These are phyloP conservation scores for Tricholoma terreum DNA, from an alignment of 768 basidiomycete genomes.

Conservation along the genomic window DNA sequence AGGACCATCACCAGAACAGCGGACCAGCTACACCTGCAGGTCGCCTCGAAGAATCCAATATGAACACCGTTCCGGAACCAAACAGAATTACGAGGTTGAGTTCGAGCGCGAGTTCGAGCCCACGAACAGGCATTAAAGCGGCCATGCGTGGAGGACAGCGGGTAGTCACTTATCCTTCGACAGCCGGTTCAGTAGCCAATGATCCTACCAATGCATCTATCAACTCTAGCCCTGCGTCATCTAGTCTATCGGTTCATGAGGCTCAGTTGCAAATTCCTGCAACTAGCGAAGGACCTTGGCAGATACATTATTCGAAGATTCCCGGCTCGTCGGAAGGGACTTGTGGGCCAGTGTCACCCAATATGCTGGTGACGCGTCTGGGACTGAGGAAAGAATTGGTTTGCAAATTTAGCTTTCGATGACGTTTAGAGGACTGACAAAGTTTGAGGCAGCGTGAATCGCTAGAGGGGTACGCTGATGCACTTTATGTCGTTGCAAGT, in stretches of 20 bases:
- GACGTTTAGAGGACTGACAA: neutral
- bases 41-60: neutral
- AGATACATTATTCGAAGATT: slow-evolving; percentile 38
- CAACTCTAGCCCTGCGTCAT: neutral
- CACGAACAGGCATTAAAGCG: too few relatives aligned
- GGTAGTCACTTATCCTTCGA: neutral
- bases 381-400: slow-evolving; percentile 7
- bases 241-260: neutral
- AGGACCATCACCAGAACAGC: neutral
- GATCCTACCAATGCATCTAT: slow-evolving; percentile 3
- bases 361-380: slow-evolving; percentile 5
- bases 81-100: too few relatives aligned
- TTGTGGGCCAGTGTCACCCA: slow-evolving; percentile 25
- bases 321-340: slow-evolving; percentile 31
- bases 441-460: slow-evolving; percentile 17
- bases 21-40: neutral
- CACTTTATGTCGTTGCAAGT: neutral
- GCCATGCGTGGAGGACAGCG: too few relatives aligned
- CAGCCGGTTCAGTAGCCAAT: slow-evolving; percentile 5
- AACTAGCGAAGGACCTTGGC: slow-evolving; percentile 24
- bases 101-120: too few relatives aligned
- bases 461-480: slow-evolving; percentile 21
- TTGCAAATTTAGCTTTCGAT: neutral
- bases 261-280: neutral
- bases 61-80: too few relatives aligned